These are phyloP conservation scores for Linnemannia exigua DNA, from an alignment of 192 early-diverging fungal genomes.

Conservation along the genomic window DNA sequence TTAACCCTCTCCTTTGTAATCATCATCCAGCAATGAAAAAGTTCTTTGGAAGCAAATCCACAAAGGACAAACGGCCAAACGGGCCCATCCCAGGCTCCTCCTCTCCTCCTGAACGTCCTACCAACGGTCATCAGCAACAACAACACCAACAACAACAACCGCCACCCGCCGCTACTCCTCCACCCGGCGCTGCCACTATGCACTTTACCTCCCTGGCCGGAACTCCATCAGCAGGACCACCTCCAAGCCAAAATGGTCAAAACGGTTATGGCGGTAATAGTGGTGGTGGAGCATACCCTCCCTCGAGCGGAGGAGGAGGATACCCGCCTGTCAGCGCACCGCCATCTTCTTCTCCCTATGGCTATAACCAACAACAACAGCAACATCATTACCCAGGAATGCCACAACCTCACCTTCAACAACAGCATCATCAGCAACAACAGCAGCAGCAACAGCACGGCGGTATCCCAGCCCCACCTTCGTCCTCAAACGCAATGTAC, in stretches of 20 bases:
- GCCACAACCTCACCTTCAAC: conserved; percentile 42
- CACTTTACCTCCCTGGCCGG: conserved; percentile 45
- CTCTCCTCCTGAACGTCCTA: conserved; percentile 27
- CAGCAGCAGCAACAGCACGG: conserved; percentile 21
- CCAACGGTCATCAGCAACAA: conserved; percentile 30
- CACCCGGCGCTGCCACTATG: conserved; percentile 34
- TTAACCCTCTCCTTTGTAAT: not conserved
- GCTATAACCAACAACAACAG: conserved; percentile 29
- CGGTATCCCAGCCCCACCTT: conserved; percentile 30
- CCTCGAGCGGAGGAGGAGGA: conserved; percentile 11
- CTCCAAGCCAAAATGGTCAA: conserved; percentile 15
- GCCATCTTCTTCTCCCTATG: conserved; percentile 22
- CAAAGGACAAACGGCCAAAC: conserved; percentile 53
- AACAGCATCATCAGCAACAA: conserved; percentile 16
- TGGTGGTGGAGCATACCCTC: conserved; percentile 22
- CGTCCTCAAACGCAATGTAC: conserved; percentile 30
- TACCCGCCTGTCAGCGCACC: conserved; percentile 23
- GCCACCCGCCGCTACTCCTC: not conserved
- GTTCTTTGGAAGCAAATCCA: conserved; percentile 46
- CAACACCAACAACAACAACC: conserved; percentile 4
- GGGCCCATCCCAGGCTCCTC: conserved; percentile 7
- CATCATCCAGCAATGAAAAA: conserved; percentile 37
- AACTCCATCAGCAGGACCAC: conserved; percentile 13
- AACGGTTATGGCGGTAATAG: conserved; percentile 8
- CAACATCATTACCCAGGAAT: conserved; percentile 34